phyloP scores from a whole-genome alignment of 257 asterid species.

The Solanum clarkiae region DNA sequence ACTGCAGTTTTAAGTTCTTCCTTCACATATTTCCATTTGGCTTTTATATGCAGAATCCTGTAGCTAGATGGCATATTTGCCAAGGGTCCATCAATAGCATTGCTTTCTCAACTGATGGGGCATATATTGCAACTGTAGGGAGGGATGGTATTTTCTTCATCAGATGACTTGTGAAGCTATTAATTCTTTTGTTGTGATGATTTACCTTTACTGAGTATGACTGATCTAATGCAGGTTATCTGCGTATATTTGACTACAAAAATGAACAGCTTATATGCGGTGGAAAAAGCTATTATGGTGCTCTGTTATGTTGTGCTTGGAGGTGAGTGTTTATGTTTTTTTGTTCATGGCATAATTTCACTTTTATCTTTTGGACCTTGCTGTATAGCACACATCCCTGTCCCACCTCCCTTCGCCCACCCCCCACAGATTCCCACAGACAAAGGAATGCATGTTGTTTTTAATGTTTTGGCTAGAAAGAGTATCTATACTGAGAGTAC shows the following conservation, averaged over 20 bases:
- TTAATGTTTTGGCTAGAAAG: conserved; percentile 11
- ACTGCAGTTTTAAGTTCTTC: not conserved
- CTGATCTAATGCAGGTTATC: conserved; percentile 48
- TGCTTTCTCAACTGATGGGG: conserved; percentile 72
- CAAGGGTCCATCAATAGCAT: conserved; percentile 86
- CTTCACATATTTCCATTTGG: not conserved
- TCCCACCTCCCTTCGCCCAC: not conserved
- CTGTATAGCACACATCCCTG: not conserved
- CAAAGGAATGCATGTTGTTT: not conserved
- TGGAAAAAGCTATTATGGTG: conserved; percentile 96
- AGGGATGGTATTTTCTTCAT: conserved; percentile 61
- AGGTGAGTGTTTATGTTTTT: conserved; percentile 36
- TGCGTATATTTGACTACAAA: conserved; percentile 90
- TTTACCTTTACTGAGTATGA: not conserved
- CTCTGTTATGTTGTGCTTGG: conserved; percentile 96
- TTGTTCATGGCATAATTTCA: not conserved
- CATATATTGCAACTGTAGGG: conserved; percentile 76
- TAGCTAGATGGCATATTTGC: conserved; percentile 97
- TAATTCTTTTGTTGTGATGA: not conserved
- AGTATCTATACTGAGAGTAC: conserved; percentile 19
- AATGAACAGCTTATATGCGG: conserved; percentile 83
- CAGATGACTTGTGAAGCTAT: conserved; percentile 1
- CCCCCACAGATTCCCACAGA: not conserved
- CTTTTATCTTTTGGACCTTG: not conserved
- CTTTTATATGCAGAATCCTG: conserved; percentile 64